Evolutionary conservation across 2,329 filamentous ascomycete species (phyloP), one percentile per base, ranked within the genome.

Genomic region (Sclerotinia trifoliorum): DNA sequence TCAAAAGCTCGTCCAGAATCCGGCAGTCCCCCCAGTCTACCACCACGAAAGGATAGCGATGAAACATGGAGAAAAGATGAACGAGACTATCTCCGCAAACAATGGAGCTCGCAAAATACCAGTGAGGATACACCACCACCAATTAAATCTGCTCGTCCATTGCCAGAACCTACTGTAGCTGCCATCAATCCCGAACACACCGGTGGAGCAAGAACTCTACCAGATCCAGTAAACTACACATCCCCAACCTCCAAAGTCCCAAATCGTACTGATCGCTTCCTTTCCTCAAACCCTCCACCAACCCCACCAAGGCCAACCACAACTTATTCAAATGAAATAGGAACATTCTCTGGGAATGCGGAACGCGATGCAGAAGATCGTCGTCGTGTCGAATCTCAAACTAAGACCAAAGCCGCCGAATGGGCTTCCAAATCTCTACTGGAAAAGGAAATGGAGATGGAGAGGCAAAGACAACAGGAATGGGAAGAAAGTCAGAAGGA

Each of bases 401-500:
- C 79, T 42, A 83, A 83, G 71, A 85, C 84, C 13, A 84, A 85
- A 74, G 81, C 82, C 19, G 81, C 79, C 15, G 83, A 82, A 1
- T 85, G 83, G 83, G 83, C 83, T 2, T 80, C 79, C 15, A 86
- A 85, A 74, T 84, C 82, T 10, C 77, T 88, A 7, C 78, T 88
- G 0, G 85, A 88, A 75, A 81, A 84, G 44, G 86, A 88, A 73
- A 87, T 87, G 84, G 85, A 88, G 73, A 80, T 83, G 58, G 86
- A 88, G 75, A 79, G 86, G 24, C 83, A 86, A 75, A 78, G 85
- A 55, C 86, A 88, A 74, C 80, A 80, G 56, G 85, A 88, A 71
- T 88, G 92, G 92, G 91, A 95, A 78, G 87, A 91, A 71, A 82
- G 87, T 1, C 92, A 94, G 78, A 83, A 87, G 75, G 83, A 83